These are phyloP conservation scores for Neostapfia colusana DNA, from an alignment of 176 grass and related monocot genomes.

Conservation along the genomic window DNA sequence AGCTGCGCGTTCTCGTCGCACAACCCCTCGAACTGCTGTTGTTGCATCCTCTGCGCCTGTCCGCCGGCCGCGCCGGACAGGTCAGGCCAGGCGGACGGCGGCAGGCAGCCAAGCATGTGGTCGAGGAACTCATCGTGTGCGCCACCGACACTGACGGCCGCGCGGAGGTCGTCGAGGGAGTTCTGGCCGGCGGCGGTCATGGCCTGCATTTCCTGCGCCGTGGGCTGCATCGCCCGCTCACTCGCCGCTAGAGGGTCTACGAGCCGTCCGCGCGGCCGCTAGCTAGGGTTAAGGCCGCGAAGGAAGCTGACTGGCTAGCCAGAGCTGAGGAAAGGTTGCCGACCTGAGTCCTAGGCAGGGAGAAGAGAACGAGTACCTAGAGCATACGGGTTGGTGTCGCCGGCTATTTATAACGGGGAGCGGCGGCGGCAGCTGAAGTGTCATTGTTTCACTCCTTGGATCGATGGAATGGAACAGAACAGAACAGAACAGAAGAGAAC, in stretches of 20 bases:
- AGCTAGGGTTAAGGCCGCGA: constrained; percentile 25
- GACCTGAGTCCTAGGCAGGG: background rate
- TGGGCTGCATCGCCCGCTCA: constrained; percentile 52
- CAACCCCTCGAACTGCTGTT: constrained; percentile 41
- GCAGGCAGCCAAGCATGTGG: constrained; percentile 70
- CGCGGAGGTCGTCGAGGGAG: constrained; percentile 51
- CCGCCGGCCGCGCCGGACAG: constrained; percentile 27
- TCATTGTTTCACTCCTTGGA: background rate
- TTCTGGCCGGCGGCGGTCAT: constrained; percentile 48
- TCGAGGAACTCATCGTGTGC: constrained; percentile 89
- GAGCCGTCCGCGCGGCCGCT: background rate
- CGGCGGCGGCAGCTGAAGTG: constrained; percentile 16
- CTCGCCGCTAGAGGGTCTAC: constrained; percentile 28
- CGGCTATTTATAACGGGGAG: constrained; percentile 52
- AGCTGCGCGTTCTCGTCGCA: constrained; percentile 81
- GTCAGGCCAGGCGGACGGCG: constrained; percentile 72
- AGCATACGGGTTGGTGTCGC: constrained; percentile 17
- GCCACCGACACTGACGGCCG: constrained; percentile 19
- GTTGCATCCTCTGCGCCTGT: constrained; percentile 43
- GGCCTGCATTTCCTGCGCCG: constrained; percentile 60
- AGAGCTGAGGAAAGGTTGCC: constrained; percentile 30
- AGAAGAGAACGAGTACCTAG: constrained; percentile 11
- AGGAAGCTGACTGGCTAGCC: background rate
- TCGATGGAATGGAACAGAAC: constrained; percentile 1
- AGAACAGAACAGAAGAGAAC: no score